Evolutionary conservation across 768 basidiomycete genomes (phyloP), one percentile per base, ranked within the genome.

Genomic region (Mrakia hoshinonis): DNA sequence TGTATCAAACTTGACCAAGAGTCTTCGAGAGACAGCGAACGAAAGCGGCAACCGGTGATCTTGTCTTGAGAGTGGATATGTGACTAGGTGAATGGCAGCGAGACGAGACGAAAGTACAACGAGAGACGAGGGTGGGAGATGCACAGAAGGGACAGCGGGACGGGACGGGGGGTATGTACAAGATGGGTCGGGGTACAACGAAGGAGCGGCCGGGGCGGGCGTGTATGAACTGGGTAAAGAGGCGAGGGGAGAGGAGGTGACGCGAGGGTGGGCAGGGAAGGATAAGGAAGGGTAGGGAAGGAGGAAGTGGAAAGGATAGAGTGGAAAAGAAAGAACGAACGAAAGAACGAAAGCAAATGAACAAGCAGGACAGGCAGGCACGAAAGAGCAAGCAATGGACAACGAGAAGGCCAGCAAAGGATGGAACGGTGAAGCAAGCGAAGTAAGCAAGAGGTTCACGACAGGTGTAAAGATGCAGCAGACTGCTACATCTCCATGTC

Each of bases 401-500:
- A 24, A 29, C 24, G 31, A 51, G n/a, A 11, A 38, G 66, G 51
- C 36, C 13, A 34, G 47, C n/a, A 34, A 66, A 13, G 9, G 61
- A 38, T 26, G 26, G 38, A 46, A 38, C 29, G 20, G 7, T 22
- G 51, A 62, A 67, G 26, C 22, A 51, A 38, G 31, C 12, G 34
- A 48, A 9, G 29, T 20, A 29, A 39, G 51, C 13, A 31, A 29
- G 7, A 15, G 29, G 48, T 31, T 24, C 3, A 51, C 46, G 38
- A 12, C 5, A 51, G 48, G 20, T 12, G 51, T 6, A 10, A 49
- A 24, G 46, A 52, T 10, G 26, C 48, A 34, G 9, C 22, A 36
- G 49, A 54, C 7, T 2, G 7, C 52, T 26, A 52, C 38, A 68
- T 36, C 12, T 68, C 51, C 67, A 68, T 68, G 29, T 68, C 52